Percentiles rank a stretch among this genome's conserved stretches.
These are phyloP conservation scores for Trifolium subterraneum DNA, from an alignment of 306 rosid species.

Conservation along the genomic window DNA sequence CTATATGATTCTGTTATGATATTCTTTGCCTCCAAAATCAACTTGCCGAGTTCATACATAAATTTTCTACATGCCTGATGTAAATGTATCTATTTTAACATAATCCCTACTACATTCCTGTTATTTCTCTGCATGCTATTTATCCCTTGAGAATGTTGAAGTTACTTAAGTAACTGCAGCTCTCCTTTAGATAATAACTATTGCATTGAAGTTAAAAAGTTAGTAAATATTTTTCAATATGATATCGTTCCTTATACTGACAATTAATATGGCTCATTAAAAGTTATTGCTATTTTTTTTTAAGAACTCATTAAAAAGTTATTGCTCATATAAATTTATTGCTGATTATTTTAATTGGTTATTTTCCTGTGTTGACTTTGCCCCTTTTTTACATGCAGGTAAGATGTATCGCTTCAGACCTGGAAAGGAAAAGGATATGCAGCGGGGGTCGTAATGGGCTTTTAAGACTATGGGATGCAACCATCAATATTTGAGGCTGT, in stretches of 20 bases:
- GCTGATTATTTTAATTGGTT: constrained; percentile 28
- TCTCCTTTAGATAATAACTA: not conserved
- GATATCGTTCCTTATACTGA: constrained; percentile 19
- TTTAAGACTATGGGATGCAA: constrained; percentile 98
- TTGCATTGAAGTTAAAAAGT: constrained; percentile 21
- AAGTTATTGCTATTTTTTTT: too few relatives aligned
- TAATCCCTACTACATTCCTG: constrained; percentile 2
- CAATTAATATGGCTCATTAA: not conserved
- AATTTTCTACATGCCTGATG: constrained; percentile 17
- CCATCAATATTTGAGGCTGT: constrained; percentile 76
- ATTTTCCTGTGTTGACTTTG: constrained; percentile 39
- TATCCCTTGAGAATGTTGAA: not conserved
- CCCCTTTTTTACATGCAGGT: constrained; percentile 57
- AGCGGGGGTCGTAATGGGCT: constrained; percentile 98
- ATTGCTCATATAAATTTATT: too few relatives aligned
- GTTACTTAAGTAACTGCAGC: not conserved
- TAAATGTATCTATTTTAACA: constrained; percentile 13
- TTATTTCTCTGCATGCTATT: constrained; percentile 9
- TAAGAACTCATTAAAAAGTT: too few relatives aligned
- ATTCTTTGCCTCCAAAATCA: constrained; percentile 28
- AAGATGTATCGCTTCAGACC: constrained; percentile 82
- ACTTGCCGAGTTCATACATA: constrained; percentile 3
- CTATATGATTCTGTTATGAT: constrained; percentile 8
- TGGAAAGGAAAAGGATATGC: constrained; percentile 97
- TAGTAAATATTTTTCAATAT: constrained; percentile 17